Evolutionary conservation across 2,329 filamentous ascomycete species (phyloP).

Genomic region (Curvularia hawaiiensis): DNA sequence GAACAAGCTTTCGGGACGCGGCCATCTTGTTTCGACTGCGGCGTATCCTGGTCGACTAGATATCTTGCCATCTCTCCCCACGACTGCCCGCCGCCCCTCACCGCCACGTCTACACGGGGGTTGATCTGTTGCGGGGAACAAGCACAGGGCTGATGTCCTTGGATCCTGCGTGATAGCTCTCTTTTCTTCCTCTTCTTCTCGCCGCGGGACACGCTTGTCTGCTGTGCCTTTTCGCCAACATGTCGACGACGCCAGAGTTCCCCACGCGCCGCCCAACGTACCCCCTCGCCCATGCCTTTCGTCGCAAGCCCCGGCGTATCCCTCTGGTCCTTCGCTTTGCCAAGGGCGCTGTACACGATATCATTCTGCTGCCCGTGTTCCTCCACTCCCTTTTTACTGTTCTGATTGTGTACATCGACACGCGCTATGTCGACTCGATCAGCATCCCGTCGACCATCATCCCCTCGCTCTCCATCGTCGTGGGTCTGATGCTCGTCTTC

Average conservation of each 20-base stretch:
- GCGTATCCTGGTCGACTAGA: slow-evolving; percentile 6
- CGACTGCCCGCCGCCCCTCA: slow-evolving; percentile 8
- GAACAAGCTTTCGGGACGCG: slow-evolving; percentile 3
- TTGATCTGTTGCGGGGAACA: slow-evolving; percentile 8
- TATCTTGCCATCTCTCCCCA: slow-evolving; percentile 13
- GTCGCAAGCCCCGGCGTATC: slow-evolving; percentile 60
- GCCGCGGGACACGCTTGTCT: not conserved
- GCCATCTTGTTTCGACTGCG: not conserved
- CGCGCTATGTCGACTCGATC: slow-evolving; percentile 55
- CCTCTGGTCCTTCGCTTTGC: slow-evolving; percentile 68
- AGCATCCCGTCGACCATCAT: slow-evolving; percentile 65
- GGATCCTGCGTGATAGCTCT: not conserved
- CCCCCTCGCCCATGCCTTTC: slow-evolving; percentile 52
- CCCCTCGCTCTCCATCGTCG: slow-evolving; percentile 67
- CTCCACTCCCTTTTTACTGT: slow-evolving; percentile 64
- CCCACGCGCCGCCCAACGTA: slow-evolving; percentile 48
- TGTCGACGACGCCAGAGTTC: slow-evolving; percentile 14
- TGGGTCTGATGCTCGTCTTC: slow-evolving; percentile 71
- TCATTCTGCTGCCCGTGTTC: slow-evolving; percentile 62
- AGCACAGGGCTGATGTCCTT: slow-evolving; percentile 3
- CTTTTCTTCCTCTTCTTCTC: not conserved
- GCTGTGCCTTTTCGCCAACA: not conserved
- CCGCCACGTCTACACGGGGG: not conserved
- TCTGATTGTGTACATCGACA: slow-evolving; percentile 63
- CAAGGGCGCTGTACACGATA: slow-evolving; percentile 66